These are phyloP conservation scores for Exophiala sp. DNA, from an alignment of 2,329 filamentous ascomycete genomes.

Conservation along the genomic window DNA sequence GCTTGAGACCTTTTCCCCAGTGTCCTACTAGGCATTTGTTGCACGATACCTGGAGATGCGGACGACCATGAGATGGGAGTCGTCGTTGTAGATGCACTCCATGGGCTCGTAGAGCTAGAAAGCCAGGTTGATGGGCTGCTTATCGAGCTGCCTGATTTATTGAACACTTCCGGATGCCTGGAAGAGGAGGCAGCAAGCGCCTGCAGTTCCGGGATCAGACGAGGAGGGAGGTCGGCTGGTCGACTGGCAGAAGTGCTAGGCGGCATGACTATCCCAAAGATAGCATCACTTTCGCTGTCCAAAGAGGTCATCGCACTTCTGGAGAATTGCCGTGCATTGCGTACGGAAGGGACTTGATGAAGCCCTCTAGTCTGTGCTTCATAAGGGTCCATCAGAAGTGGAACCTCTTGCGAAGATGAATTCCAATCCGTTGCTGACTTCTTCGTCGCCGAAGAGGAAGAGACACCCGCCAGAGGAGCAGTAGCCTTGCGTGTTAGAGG, in stretches of 20 bases:
- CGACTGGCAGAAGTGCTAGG: constrained; percentile 3
- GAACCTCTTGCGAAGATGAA: constrained; percentile 17
- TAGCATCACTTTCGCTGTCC: constrained; percentile 18
- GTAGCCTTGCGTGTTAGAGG: constrained; percentile 2
- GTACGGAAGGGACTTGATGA: not conserved
- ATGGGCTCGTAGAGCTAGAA: constrained; percentile 26
- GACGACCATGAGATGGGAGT: constrained; percentile 51
- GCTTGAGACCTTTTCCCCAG: constrained; percentile 20
- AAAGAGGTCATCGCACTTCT: constrained; percentile 14
- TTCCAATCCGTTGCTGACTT: not conserved
- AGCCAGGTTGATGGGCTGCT: constrained; percentile 28
- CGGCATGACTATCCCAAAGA: constrained; percentile 24
- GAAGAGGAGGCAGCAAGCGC: constrained; percentile 23
- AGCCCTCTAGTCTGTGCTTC: not conserved
- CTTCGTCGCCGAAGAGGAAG: not conserved
- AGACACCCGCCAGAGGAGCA: not conserved
- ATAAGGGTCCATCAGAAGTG: constrained; percentile 16
- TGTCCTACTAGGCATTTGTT: constrained; percentile 30
- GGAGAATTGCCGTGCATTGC: constrained; percentile 1
- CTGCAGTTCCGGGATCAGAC: constrained; percentile 28
- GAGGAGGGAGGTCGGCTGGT: constrained; percentile 22
- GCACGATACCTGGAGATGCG: constrained; percentile 45
- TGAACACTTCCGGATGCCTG: constrained; percentile 10
- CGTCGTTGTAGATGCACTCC: constrained; percentile 27
- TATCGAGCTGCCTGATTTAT: constrained; percentile 24